A percentile compares a stretch with the other conserved stretches of the same genome.
phyloP scores from a whole-genome alignment of 768 basidiomycete species.

The Trametes meyenii region DNA sequence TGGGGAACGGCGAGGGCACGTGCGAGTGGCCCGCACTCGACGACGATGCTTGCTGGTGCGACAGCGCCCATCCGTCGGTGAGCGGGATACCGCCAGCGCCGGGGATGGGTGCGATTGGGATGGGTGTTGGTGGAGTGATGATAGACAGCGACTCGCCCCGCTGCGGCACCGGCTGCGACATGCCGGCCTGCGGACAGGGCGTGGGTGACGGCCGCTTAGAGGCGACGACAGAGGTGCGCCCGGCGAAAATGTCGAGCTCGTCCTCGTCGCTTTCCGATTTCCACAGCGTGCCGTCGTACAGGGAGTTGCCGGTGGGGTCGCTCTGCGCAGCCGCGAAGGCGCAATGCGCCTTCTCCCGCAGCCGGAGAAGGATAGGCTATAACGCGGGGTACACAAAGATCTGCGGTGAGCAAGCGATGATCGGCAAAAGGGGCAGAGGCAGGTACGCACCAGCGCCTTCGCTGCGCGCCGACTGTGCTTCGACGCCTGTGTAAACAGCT shows the following conservation, averaged over 20 bases:
- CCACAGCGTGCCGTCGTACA: slow-evolving; percentile 49
- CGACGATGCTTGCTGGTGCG: slow-evolving; percentile 1
- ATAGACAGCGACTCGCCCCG: slow-evolving; percentile 4
- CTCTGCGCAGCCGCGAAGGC: slow-evolving; percentile 49
- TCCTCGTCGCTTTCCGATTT: slow-evolving; percentile 60
- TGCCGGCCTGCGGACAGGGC: not conserved
- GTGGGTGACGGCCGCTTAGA: slow-evolving; percentile 40
- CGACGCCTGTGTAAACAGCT: slow-evolving; percentile 67
- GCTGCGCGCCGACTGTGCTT: slow-evolving; percentile 60
- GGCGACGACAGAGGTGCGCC: slow-evolving; percentile 64
- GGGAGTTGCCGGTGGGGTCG: slow-evolving; percentile 34
- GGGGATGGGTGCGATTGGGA: slow-evolving; percentile 12
- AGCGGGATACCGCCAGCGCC: slow-evolving; percentile 4
- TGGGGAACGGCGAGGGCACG: not conserved
- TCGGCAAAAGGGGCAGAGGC: not conserved
- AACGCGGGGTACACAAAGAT: not conserved
- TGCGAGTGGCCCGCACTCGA: not conserved
- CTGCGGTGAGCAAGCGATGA: slow-evolving; percentile 7
- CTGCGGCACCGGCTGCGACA: not conserved
- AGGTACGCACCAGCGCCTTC: slow-evolving; percentile 56
- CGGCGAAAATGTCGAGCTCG: slow-evolving; percentile 70
- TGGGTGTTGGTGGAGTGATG: slow-evolving; percentile 18
- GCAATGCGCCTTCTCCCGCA: slow-evolving; percentile 68
- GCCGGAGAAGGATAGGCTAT: slow-evolving; percentile 60
- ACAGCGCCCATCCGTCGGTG: slow-evolving; percentile 9